Evolutionary conservation across 306 rosid species (phyloP).

Genomic region (Fragaria iinumae): DNA sequence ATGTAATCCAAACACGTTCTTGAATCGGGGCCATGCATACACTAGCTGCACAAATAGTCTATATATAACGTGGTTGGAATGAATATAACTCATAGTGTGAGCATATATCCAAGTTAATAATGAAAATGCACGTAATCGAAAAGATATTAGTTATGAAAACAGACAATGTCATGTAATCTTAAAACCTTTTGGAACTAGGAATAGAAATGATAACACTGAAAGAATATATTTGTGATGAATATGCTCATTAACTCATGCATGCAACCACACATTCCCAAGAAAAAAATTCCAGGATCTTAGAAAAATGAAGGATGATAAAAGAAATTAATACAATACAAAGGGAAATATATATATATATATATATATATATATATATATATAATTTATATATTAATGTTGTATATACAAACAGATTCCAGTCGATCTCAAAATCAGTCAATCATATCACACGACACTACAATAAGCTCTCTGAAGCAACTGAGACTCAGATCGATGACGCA

Average conservation of each 20-base stretch:
- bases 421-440: slow-evolving; percentile 3
- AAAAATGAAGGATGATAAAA: neutral
- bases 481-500: neutral
- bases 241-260: neutral
- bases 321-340: neutral
- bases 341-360: neutral
- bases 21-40: neutral
- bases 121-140: no score
- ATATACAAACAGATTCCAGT: neutral
- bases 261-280: neutral
- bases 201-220: neutral
- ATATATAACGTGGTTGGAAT: neutral
- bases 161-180: no score
- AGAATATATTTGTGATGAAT: neutral
- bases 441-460: slow-evolving; percentile 1
- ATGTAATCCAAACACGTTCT: neutral
- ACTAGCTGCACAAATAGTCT: neutral
- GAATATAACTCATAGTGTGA: neutral
- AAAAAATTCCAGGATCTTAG: neutral
- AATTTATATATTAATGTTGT: neutral
- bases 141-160: no score
- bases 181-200: neutral
- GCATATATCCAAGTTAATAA: neutral
- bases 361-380: neutral
- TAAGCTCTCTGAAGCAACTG: neutral